phyloP scores from a whole-genome alignment of 176 grass and related monocot genomes.

The Avena atlantica region DNA sequence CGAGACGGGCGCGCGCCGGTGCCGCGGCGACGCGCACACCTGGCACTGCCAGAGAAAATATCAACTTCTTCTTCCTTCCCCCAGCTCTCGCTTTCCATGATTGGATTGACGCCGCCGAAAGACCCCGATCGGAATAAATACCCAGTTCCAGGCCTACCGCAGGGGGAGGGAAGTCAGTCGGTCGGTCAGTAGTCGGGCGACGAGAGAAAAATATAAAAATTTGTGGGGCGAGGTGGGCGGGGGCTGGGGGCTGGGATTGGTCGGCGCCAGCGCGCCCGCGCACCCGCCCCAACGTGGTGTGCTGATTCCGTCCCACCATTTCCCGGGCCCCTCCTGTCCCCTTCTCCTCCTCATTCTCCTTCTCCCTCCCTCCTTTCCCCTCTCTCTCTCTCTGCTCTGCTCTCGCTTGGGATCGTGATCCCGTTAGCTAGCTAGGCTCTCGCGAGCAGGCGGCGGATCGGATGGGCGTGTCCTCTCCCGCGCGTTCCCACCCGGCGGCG shows the following conservation, averaged over 20 bases:
- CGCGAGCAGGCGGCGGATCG: not conserved
- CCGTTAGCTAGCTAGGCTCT: not conserved
- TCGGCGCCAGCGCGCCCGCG: slow-evolving; percentile 57
- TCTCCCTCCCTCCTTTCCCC: not conserved
- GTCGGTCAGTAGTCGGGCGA: too few species aligned
- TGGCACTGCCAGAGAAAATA: not conserved
- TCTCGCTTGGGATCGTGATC: slow-evolving; percentile 16
- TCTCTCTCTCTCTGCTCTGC: not conserved
- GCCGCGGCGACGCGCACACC: not conserved
- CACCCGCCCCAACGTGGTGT: slow-evolving; percentile 52
- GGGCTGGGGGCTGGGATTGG: slow-evolving; percentile 26
- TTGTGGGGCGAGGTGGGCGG: not conserved
- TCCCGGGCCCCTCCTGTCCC: slow-evolving; percentile 13
- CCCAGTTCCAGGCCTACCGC: not conserved
- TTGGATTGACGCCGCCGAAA: slow-evolving; percentile 35
- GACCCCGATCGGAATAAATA: slow-evolving; percentile 7
- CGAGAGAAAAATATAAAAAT: not conserved
- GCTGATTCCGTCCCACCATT: slow-evolving; percentile 42
- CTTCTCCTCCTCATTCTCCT: not conserved
- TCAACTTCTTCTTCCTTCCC: not conserved
- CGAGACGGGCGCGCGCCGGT: not conserved
- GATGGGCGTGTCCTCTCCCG: slow-evolving; percentile 12
- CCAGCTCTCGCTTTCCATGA: slow-evolving; percentile 38
- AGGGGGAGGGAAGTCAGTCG: not conserved
- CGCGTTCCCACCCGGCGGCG: slow-evolving; percentile 13